Base-by-base conservation (phyloP, 176 grass and related monocot species). In the Saccharum officinarum region DNA sequence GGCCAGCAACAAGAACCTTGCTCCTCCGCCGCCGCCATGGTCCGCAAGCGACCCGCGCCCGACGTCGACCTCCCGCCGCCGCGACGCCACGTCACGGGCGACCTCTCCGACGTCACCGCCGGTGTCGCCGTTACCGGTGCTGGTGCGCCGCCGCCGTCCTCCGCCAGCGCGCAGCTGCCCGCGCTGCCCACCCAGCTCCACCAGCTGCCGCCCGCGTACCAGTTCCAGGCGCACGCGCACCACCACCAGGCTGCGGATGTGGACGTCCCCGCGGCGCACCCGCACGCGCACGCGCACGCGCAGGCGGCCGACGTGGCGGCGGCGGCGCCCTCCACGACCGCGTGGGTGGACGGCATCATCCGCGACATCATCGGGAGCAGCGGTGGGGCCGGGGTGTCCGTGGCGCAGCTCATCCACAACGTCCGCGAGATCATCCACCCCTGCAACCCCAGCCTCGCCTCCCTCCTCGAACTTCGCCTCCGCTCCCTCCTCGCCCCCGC, bases 351-450 rank as follows among this genome's bases (percentile, higher is more conserved):
- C 57, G 88, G 76, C 76, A 63, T 63, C 76, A 62, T 78, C 37
- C 88, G 95, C 7, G 95, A 98, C 83, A 85, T 98, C 80, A 91
- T 98, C 81, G 83, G 81, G 6, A 94, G 89, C 87, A 75, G 82
- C 50, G 85, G 82, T 31, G 87, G 93, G 22, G 75, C 91, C 5
- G 76, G 76, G 11, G 83, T 98, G 9, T 98, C 93, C 78, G 44
- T 98, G 70, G 64, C 93, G 6, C 97, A 99, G 90, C 88, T 99
- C 26, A 94, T 99, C 84, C 92, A 91, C 78, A 99, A 92, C 88
- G 94, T 99, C 13, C 92, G 97, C 16, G 97, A 96, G 85, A 96
- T 99, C 71, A 95, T 98, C 79, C 92, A 91, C 12, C 97, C 97
- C 7, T 94, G 97, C 76, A 95, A 98, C 85, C 97, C 97, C 2